Conservation (phyloP, 2,329 filamentous ascomycete species). For the Neospermospora avenae region DNA sequence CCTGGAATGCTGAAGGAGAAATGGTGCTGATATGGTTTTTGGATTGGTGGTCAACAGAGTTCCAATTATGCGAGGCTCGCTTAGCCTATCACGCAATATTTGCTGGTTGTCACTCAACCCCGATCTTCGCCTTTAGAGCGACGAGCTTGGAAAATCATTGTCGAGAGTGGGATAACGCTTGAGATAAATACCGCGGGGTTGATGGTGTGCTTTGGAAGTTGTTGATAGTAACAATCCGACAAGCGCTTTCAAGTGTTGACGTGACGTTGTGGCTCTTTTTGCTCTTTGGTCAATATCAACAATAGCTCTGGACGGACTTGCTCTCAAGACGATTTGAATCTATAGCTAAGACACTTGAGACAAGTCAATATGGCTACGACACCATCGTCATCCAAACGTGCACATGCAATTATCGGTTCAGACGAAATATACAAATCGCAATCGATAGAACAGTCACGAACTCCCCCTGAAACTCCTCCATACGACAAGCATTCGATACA, state of each 20-base stretch:
- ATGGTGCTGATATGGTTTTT: background rate
- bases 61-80: background rate
- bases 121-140: background rate
- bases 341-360: no score
- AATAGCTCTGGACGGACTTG: background rate
- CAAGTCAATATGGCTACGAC: background rate
- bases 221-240: background rate
- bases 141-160: background rate
- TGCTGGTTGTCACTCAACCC: background rate
- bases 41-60: background rate
- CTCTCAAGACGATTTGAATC: no score
- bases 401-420: background rate
- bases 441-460: slow-evolving; percentile 22
- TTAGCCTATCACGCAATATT: slow-evolving; percentile 10
- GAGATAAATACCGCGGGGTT: background rate
- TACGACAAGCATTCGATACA: slow-evolving; percentile 7
- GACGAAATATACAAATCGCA: slow-evolving; percentile 20
- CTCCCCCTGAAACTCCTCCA: slow-evolving; percentile 25
- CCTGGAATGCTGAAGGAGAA: background rate
- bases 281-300: background rate
- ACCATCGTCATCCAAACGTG: background rate
- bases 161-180: slow-evolving; percentile 6
- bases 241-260: background rate
- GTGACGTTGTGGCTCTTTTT: background rate
- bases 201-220: background rate